These are phyloP conservation scores for Selaginella tamariscina DNA, from an alignment of 75 land plant genomes.

Conservation along the genomic window DNA sequence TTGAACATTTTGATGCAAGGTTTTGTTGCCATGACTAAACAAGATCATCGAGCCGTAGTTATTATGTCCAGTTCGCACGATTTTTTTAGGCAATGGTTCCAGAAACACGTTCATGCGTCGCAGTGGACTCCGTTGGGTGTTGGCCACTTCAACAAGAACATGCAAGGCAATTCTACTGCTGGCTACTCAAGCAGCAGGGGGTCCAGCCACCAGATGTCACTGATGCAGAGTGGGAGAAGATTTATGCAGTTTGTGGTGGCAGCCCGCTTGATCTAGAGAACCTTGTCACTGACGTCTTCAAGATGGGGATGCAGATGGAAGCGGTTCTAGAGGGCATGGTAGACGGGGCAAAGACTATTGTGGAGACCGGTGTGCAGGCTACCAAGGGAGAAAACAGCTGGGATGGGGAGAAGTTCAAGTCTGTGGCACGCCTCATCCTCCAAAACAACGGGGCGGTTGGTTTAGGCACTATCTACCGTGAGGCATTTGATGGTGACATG, in stretches of 20 bases:
- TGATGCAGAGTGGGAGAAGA: background rate
- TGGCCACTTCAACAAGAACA: background rate
- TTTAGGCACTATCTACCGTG: background rate
- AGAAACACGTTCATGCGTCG: background rate
- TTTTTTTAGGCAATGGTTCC: conserved; percentile 77
- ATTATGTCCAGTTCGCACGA: conserved; percentile 17
- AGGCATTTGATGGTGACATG: background rate
- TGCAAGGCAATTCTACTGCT: background rate
- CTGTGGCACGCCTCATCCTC: background rate
- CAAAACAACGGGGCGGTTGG: background rate
- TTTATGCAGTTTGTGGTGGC: background rate
- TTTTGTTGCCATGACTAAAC: background rate
- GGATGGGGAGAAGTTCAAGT: background rate
- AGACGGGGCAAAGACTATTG: background rate
- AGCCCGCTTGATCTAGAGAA: conserved; percentile 1
- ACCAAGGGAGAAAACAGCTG: background rate
- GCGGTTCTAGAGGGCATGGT: conserved; percentile 1
- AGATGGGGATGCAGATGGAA: background rate
- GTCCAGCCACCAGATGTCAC: conserved; percentile 1
- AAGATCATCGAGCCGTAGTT: background rate
- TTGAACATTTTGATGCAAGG: background rate
- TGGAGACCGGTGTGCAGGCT: background rate
- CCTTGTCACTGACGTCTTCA: background rate
- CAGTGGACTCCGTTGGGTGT: background rate
- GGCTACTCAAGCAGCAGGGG: background rate